Percentiles rank a stretch among this genome's conserved stretches.
Evolutionary conservation across 2,329 filamentous ascomycete species (phyloP).

Genomic region (Apiospora phragmitis): DNA sequence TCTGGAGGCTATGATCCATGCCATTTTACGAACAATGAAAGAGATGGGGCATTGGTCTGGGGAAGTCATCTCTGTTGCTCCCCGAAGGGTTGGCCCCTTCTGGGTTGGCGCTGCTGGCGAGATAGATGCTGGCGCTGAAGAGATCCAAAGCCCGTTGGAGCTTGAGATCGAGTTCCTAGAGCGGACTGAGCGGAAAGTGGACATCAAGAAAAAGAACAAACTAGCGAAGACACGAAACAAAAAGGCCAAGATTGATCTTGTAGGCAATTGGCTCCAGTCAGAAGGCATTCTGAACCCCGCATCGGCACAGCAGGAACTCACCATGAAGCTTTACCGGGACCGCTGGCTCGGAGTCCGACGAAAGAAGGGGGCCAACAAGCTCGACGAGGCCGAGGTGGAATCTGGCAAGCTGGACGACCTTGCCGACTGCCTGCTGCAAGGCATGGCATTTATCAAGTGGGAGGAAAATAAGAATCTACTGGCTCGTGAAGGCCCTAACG

Average conservation of each 20-base stretch:
- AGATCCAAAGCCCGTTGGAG: conserved; percentile 11
- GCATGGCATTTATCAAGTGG: conserved; percentile 76
- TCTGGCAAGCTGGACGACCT: conserved; percentile 76
- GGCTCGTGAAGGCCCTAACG: background rate
- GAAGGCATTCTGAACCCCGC: conserved; percentile 18
- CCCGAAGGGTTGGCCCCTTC: conserved; percentile 55
- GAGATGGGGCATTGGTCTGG: conserved; percentile 43
- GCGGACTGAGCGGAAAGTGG: background rate
- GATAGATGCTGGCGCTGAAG: conserved; percentile 9
- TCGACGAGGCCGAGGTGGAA: conserved; percentile 34
- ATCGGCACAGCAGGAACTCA: background rate
- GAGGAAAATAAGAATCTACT: conserved; percentile 53
- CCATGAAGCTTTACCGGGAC: conserved; percentile 18
- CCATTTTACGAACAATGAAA: conserved; percentile 60
- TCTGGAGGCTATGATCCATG: conserved; percentile 80
- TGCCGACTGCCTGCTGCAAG: conserved; percentile 78
- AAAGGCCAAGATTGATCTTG: conserved; percentile 60
- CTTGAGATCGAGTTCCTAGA: background rate
- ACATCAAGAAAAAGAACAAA: conserved; percentile 16
- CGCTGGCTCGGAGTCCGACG: conserved; percentile 23
- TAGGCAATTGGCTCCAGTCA: conserved; percentile 52
- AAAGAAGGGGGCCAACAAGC: conserved; percentile 19
- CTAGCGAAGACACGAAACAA: conserved; percentile 19
- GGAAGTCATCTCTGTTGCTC: conserved; percentile 51
- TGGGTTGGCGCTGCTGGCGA: conserved; percentile 40